Conservation (phyloP, 179 eudicot species). For the Silene coronaria region DNA sequence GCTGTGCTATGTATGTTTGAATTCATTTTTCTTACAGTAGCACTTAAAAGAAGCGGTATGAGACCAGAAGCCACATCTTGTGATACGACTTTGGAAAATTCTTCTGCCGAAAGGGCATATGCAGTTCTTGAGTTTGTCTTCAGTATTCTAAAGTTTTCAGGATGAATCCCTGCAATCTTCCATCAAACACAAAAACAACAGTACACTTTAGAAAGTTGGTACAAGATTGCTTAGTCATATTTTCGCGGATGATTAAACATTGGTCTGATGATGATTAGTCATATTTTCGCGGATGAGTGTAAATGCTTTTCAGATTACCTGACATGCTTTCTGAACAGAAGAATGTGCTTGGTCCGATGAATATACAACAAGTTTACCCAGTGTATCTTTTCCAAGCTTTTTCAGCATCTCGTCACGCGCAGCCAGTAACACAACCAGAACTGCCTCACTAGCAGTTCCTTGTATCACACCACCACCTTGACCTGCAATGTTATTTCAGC, state of each 20-base stretch:
- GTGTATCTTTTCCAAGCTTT: slow-evolving; percentile 56
- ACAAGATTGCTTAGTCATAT: background rate
- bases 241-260: too few species aligned
- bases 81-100: slow-evolving; percentile 47
- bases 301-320: slow-evolving; percentile 34
- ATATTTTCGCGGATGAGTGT: too few species aligned
- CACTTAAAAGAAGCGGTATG: slow-evolving; percentile 72
- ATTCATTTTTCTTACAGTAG: slow-evolving; percentile 56
- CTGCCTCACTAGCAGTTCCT: slow-evolving; percentile 96
- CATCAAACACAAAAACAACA: slow-evolving; percentile 14
- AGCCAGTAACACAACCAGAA: slow-evolving; percentile 75
- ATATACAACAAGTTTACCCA: slow-evolving; percentile 76
- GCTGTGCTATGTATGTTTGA: background rate
- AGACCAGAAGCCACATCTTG: slow-evolving; percentile 63
- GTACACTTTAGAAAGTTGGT: slow-evolving; percentile 3
- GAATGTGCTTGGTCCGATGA: slow-evolving; percentile 91
- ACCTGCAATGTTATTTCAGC: slow-evolving; percentile 38
- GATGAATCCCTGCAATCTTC: slow-evolving; percentile 85
- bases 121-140: slow-evolving; percentile 57
- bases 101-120: slow-evolving; percentile 69
- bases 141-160: slow-evolving; percentile 63
- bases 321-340: slow-evolving; percentile 75
- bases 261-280: too few species aligned
- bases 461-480: slow-evolving; percentile 94
- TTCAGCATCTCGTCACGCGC: slow-evolving; percentile 77